Evolutionary conservation across 2,329 filamentous ascomycete species (phyloP).

Genomic region (Penicillium rolfsii): DNA sequence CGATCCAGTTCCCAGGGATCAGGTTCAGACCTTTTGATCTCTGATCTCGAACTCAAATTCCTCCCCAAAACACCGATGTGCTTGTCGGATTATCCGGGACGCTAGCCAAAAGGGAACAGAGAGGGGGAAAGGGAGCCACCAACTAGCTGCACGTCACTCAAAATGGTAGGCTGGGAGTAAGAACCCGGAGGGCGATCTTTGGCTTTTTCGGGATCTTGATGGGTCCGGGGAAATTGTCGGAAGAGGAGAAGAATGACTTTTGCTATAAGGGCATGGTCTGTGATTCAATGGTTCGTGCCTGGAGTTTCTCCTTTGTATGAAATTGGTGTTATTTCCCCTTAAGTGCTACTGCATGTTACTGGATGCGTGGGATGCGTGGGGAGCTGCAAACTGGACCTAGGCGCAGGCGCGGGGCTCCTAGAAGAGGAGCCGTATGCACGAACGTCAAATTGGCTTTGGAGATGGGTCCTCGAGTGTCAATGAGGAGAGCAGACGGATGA

Average conservation of each 20-base stretch:
- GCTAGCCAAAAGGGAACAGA: neutral
- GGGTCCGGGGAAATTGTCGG: conserved; percentile 25
- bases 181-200: conserved; percentile 18
- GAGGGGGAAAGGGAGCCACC: neutral
- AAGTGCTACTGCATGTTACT: conserved; percentile 15
- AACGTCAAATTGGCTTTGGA: conserved; percentile 12
- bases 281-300: conserved; percentile 25
- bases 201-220: conserved; percentile 3
- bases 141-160: conserved; percentile 21
- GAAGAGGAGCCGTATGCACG: conserved; percentile 16
- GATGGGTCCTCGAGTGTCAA: neutral
- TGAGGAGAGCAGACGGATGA: neutral
- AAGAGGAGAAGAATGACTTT: conserved; percentile 13
- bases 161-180: conserved; percentile 22
- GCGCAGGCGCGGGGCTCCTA: conserved; percentile 20
- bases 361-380: conserved; percentile 19
- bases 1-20: conserved; percentile 3
- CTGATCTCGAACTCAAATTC: conserved; percentile 21
- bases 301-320: neutral
- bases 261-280: neutral
- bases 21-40: conserved; percentile 15
- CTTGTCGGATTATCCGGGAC: conserved; percentile 19
- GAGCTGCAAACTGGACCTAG: conserved; percentile 25
- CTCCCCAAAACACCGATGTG: conserved; percentile 1
- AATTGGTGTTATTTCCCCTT: conserved; percentile 8